A percentile compares a stretch with the other conserved stretches of the same genome.
phyloP scores from a whole-genome alignment of 768 basidiomycete species.

The Leccinellum luteum region DNA sequence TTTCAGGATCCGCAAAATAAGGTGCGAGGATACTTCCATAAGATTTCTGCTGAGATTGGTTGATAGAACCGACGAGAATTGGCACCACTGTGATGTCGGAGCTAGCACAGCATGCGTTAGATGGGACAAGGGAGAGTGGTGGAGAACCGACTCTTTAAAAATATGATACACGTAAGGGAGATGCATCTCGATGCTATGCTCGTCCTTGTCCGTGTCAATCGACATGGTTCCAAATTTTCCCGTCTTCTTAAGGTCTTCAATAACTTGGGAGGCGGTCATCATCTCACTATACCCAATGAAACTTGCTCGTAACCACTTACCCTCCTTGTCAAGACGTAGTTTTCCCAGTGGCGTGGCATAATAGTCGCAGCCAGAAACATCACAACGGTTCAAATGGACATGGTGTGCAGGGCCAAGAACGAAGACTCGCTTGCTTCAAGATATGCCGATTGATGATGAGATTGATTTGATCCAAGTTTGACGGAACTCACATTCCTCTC shows the following conservation, averaged over 20 bases:
- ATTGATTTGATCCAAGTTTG: neutral
- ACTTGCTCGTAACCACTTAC: constrained; percentile 44
- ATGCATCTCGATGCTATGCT: constrained; percentile 99
- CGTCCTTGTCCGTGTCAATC: constrained; percentile 75
- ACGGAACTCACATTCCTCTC: constrained; percentile 63
- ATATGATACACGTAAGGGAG: constrained; percentile 85
- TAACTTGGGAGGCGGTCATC: constrained; percentile 12
- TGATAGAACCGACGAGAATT: constrained; percentile 82
- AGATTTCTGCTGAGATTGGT: constrained; percentile 51
- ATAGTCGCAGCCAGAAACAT: constrained; percentile 69
- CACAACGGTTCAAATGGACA: constrained; percentile 82
- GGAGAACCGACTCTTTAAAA: constrained; percentile 64
- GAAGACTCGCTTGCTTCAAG: constrained; percentile 83
- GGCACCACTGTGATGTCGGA: constrained; percentile 82
- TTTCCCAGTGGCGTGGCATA: constrained; percentile 88
- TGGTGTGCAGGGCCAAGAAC: constrained; percentile 97
- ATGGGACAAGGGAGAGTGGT: neutral
- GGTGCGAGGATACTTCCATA: constrained; percentile 77
- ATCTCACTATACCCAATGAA: neutral
- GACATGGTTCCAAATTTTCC: constrained; percentile 66
- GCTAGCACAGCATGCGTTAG: constrained; percentile 35
- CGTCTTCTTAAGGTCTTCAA: constrained; percentile 12
- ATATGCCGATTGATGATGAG: constrained; percentile 5
- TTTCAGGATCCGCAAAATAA: constrained; percentile 74
- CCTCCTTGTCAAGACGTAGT: constrained; percentile 72